phyloP scores from a whole-genome alignment of 192 early-diverging fungal genomes.

The Dimargaris verticillata region DNA sequence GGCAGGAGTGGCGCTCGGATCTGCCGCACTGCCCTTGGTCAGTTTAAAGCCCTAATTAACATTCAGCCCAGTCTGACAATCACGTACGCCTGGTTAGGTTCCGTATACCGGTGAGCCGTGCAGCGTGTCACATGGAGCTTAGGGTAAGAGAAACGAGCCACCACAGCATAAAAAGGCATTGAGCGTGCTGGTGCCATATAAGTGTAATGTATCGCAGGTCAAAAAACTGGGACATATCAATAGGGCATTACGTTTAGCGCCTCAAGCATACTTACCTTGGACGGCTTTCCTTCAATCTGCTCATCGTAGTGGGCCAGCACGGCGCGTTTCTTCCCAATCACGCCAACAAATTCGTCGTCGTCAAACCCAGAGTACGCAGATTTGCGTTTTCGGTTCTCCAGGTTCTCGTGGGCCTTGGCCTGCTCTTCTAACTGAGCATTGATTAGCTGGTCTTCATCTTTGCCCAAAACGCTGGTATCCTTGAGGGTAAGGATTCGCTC shows the following conservation, averaged over 20 bases:
- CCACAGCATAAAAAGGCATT: no score
- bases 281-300: conserved; percentile 19
- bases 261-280: no score
- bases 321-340: conserved; percentile 31
- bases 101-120: no score
- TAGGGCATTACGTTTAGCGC: no score
- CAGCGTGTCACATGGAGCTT: no score
- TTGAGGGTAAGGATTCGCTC: conserved; percentile 79
- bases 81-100: no score
- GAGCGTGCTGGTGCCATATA: no score
- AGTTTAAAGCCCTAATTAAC: conserved; percentile 31
- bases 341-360: conserved; percentile 43
- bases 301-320: conserved; percentile 71
- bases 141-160: no score
- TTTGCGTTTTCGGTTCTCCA: conserved; percentile 54
- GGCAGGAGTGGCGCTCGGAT: conserved; percentile 13
- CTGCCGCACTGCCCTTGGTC: conserved; percentile 28
- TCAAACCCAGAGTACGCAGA: conserved; percentile 55
- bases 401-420: conserved; percentile 47
- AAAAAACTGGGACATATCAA: no score
- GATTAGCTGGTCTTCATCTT: conserved; percentile 56
- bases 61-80: no score
- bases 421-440: conserved; percentile 48
- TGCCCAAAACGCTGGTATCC: conserved; percentile 55
- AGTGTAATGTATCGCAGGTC: no score